A percentile compares a stretch with the other conserved stretches of the same genome.
phyloP scores from a whole-genome alignment of 2,329 filamentous ascomycete species.

The Botrytis fabae region DNA sequence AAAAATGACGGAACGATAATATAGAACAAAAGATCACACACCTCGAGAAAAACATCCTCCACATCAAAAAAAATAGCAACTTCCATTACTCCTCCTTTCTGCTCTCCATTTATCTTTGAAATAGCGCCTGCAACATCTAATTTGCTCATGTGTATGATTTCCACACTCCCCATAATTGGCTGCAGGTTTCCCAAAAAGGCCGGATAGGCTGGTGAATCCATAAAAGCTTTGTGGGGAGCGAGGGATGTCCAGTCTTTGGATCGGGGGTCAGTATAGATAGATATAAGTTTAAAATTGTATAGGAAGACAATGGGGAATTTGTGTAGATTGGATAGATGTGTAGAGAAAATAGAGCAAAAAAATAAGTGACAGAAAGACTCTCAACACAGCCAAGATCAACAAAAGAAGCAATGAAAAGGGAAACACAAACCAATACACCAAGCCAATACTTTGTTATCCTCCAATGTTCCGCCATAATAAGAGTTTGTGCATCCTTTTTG shows the following conservation, averaged over 20 bases:
- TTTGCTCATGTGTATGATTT: constrained; percentile 28
- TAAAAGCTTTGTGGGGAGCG: constrained; percentile 45
- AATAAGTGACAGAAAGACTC: neutral
- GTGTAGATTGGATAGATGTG: neutral
- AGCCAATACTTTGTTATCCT: neutral
- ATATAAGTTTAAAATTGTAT: neutral
- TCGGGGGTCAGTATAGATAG: neutral
- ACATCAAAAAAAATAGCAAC: constrained; percentile 31
- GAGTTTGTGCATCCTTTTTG: constrained; percentile 17
- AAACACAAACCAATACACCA: constrained; percentile 15
- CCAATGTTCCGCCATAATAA: constrained; percentile 5
- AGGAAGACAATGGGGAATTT: neutral
- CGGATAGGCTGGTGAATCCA: constrained; percentile 41
- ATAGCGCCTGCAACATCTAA: neutral
- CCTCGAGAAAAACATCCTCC: constrained; percentile 5
- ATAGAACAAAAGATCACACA: neutral
- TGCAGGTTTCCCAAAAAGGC: constrained; percentile 40
- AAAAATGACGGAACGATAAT: neutral
- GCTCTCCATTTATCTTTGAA: neutral
- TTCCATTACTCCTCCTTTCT: constrained; percentile 24
- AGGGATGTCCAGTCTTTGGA: constrained; percentile 44
- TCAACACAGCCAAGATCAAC: neutral
- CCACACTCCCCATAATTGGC: constrained; percentile 23
- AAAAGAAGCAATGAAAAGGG: neutral
- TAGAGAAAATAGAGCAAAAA: neutral